Percentiles rank a stretch among this genome's conserved stretches.
Evolutionary conservation across 2,329 filamentous ascomycete genomes (phyloP).

Genomic region (Alternaria consortialis): DNA sequence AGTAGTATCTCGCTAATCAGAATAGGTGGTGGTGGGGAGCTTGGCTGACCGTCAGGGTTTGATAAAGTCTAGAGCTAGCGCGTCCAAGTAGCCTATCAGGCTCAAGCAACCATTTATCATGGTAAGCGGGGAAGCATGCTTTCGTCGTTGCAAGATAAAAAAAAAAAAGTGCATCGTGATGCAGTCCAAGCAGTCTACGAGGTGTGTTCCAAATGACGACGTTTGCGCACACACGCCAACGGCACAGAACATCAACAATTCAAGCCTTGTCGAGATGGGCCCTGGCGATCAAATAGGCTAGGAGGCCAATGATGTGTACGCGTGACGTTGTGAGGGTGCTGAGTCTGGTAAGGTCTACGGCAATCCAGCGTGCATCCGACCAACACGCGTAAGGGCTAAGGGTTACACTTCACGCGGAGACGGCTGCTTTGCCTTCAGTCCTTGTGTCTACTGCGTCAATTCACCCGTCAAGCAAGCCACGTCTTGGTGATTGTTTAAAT

Average conservation of each 20-base stretch:
- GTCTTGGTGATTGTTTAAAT: slow-evolving; percentile 36
- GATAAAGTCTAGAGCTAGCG: slow-evolving; percentile 19
- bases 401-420: slow-evolving; percentile 21
- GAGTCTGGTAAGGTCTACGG: slow-evolving; percentile 35
- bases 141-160: slow-evolving; percentile 1
- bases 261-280: slow-evolving; percentile 23
- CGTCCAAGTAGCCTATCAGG: slow-evolving; percentile 28
- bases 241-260: slow-evolving; percentile 13
- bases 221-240: slow-evolving; percentile 13
- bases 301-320: slow-evolving; percentile 32
- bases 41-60: slow-evolving; percentile 23
- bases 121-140: slow-evolving; percentile 16
- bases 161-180: slow-evolving; percentile 11
- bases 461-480: slow-evolving; percentile 35
- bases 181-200: slow-evolving; percentile 4
- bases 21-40: slow-evolving; percentile 32
- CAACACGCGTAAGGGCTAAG: slow-evolving; percentile 14
- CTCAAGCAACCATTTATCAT: slow-evolving; percentile 10
- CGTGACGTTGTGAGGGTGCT: slow-evolving; percentile 43
- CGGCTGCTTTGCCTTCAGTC: slow-evolving; percentile 20
- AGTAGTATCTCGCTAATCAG: slow-evolving; percentile 37
- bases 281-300: slow-evolving; percentile 36
- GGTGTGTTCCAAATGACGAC: slow-evolving; percentile 12
- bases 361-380: slow-evolving; percentile 30
- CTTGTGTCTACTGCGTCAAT: slow-evolving; percentile 29